Evolutionary conservation across 1,139 yeast species (phyloP).

Genomic region (Oligophagozyma castellii): DNA sequence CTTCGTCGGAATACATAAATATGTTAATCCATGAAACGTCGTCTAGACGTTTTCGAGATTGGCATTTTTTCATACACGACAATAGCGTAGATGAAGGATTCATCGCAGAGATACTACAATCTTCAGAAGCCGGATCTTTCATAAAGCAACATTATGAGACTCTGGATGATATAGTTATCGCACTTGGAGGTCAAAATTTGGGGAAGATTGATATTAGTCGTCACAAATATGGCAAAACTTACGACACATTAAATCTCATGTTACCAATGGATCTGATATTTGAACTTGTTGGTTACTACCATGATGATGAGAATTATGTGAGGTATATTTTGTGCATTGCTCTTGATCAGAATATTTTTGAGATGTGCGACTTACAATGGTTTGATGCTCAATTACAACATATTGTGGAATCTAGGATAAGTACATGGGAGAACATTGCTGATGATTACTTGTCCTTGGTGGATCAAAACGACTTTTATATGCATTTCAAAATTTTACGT

Average conservation of each 20-base stretch:
- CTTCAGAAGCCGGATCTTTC: neutral
- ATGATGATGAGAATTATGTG: slow-evolving; percentile 4
- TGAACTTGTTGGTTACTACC: slow-evolving; percentile 5
- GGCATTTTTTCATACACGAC: slow-evolving; percentile 16
- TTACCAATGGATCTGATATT: slow-evolving; percentile 14
- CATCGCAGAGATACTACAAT: slow-evolving; percentile 1
- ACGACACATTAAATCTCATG: slow-evolving; percentile 12
- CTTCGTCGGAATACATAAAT: slow-evolving; percentile 5
- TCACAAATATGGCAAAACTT: too few relatives aligned
- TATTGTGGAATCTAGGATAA: slow-evolving; percentile 1
- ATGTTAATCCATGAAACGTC: slow-evolving; percentile 8
- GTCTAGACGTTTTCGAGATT: slow-evolving; percentile 14
- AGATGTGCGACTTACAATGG: slow-evolving; percentile 11
- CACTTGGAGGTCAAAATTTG: slow-evolving; percentile 8
- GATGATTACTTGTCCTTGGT: slow-evolving; percentile 9
- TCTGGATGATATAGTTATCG: slow-evolving; percentile 4
- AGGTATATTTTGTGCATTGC: slow-evolving; percentile 13
- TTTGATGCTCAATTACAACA: slow-evolving; percentile 6
- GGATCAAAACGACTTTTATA: slow-evolving; percentile 10
- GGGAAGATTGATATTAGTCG: slow-evolving; percentile 3
- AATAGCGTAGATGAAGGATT: slow-evolving; percentile 1
- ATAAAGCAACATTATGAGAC: neutral
- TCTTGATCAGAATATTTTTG: slow-evolving; percentile 18
- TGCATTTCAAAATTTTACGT: too few relatives aligned
- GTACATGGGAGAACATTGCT: slow-evolving; percentile 3